These are phyloP conservation scores for Aspergillus campestris DNA, from an alignment of 495 filamentous ascomycete species.

Conservation along the genomic window DNA sequence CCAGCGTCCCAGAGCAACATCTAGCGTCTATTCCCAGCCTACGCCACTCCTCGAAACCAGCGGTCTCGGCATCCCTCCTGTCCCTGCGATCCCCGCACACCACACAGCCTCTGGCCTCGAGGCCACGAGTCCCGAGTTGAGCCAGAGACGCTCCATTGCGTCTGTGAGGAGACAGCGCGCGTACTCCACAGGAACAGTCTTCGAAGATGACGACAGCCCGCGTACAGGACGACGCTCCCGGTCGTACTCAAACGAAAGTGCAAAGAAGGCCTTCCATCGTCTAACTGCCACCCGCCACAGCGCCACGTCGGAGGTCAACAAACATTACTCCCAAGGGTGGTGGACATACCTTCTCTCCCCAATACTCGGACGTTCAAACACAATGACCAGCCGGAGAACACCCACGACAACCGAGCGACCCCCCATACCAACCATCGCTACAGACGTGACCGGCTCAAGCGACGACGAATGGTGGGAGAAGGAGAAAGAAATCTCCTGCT, in stretches of 20 bases:
- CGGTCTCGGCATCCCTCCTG: slow-evolving; percentile 41
- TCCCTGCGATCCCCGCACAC: slow-evolving; percentile 53
- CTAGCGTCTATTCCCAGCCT: slow-evolving; percentile 63
- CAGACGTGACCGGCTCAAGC: slow-evolving; percentile 19
- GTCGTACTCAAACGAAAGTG: slow-evolving; percentile 11
- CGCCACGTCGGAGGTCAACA: slow-evolving; percentile 39
- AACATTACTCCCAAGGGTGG: slow-evolving; percentile 67
- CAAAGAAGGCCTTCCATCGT: slow-evolving; percentile 14
- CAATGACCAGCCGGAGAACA: slow-evolving; percentile 20
- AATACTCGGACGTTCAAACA: slow-evolving; percentile 45
- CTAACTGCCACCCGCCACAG: slow-evolving; percentile 16
- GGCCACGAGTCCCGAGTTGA: slow-evolving; percentile 22
- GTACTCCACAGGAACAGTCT: slow-evolving; percentile 44
- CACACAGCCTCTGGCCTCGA: slow-evolving; percentile 19
- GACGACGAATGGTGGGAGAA: slow-evolving; percentile 30
- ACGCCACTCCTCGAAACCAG: slow-evolving; percentile 26
- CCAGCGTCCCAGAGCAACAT: slow-evolving; percentile 37
- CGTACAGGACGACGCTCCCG: slow-evolving; percentile 9
- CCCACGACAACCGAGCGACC: slow-evolving; percentile 22
- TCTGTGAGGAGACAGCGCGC: slow-evolving; percentile 23
- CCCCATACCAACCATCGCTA: slow-evolving; percentile 21
- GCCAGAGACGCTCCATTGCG: slow-evolving; percentile 20
- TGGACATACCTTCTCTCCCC: slow-evolving; percentile 83
- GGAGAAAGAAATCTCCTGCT: slow-evolving; percentile 33
- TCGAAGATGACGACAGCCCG: slow-evolving; percentile 46